Conservation (phyloP, 257 asterid species). For the Euphrasia confusa region DNA sequence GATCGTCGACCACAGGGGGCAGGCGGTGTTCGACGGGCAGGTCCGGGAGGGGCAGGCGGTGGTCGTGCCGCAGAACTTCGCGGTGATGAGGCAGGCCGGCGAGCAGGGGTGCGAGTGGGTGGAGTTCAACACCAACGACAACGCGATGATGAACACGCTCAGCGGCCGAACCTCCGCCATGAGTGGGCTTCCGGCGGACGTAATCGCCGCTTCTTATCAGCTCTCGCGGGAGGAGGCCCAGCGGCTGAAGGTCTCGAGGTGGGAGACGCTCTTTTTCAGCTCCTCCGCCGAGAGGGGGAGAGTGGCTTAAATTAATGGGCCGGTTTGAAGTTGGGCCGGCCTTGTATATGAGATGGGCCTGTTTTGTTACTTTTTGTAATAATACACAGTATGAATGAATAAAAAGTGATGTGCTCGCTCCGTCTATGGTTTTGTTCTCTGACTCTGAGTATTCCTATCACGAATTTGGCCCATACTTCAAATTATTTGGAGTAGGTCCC, state of each 20-base stretch:
- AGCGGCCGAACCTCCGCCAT: conserved; percentile 67
- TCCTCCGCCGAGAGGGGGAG: conserved; percentile 19
- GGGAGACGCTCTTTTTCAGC: conserved; percentile 45
- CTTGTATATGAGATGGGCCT: too few relatives aligned
- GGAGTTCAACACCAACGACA: conserved; percentile 60
- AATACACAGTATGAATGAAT: too few relatives aligned
- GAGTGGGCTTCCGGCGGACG: conserved; percentile 49
- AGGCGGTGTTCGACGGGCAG: conserved; percentile 46
- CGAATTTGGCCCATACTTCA: too few relatives aligned
- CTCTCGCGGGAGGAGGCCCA: conserved; percentile 48
- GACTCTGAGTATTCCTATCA: too few relatives aligned
- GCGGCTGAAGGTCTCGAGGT: conserved; percentile 50
- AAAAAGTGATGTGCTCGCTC: too few relatives aligned
- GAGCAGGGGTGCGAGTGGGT: conserved; percentile 64
- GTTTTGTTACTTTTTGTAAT: too few relatives aligned
- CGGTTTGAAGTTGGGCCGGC: too few relatives aligned
- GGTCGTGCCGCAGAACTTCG: conserved; percentile 65
- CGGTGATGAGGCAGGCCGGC: conserved; percentile 53
- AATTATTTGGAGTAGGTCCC: too few relatives aligned
- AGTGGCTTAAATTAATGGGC: conserved; percentile 15
- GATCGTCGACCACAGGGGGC: conserved; percentile 64
- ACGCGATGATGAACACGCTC: conserved; percentile 63
- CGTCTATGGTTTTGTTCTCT: too few relatives aligned
- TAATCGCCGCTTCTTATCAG: conserved; percentile 42
- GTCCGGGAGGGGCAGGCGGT: conserved; percentile 50